Evolutionary conservation across 2,329 filamentous ascomycete species (phyloP).

Genomic region (Ophiostoma sp.): DNA sequence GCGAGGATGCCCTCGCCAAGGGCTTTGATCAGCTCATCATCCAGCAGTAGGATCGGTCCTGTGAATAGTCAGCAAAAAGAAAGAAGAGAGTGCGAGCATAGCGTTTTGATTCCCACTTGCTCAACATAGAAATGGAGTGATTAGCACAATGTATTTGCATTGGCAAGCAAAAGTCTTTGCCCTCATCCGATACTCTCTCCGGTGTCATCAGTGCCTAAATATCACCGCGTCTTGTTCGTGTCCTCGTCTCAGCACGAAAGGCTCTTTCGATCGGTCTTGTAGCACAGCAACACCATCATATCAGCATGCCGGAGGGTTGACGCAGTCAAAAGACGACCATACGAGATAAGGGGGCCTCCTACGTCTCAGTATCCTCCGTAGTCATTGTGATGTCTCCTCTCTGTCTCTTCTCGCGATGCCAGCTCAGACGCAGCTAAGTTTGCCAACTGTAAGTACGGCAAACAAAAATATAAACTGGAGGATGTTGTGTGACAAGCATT

Average conservation of each 20-base stretch:
- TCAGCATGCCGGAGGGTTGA: neutral
- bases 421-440: too few species aligned
- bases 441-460: too few species aligned
- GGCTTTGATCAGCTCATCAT: constrained; percentile 29
- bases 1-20: constrained; percentile 29
- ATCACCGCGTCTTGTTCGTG: too few species aligned
- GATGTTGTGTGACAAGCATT: neutral
- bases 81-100: neutral
- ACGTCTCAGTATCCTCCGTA: neutral
- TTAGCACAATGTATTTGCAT: neutral
- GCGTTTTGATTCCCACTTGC: neutral
- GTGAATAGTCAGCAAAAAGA: neutral
- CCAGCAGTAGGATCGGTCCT: neutral
- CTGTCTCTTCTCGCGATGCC: neutral
- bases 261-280: neutral
- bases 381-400: neutral
- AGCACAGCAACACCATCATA: neutral
- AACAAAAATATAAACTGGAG: neutral
- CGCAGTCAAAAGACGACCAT: neutral
- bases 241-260: neutral
- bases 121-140: neutral
- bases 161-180: neutral
- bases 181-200: too few species aligned
- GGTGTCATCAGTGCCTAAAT: too few species aligned
- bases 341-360: neutral